Percentiles rank a stretch among this genome's conserved stretches.
These are phyloP conservation scores for Linnemannia schmuckeri DNA, from an alignment of 192 early-diverging fungal species.

Conservation along the genomic window DNA sequence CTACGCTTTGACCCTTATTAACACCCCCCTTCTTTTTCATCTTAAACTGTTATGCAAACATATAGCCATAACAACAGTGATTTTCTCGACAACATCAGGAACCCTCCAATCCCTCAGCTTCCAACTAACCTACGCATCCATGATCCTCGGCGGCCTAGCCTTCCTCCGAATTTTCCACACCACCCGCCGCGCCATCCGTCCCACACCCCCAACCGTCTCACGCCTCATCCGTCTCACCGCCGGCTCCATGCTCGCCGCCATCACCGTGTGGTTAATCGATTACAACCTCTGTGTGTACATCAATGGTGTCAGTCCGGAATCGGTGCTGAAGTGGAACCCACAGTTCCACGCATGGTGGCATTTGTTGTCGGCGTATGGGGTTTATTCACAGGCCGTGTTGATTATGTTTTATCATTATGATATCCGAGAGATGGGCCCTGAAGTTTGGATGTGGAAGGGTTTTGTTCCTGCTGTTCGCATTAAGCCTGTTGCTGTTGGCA, in stretches of 20 bases:
- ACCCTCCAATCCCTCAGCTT: conserved; percentile 13
- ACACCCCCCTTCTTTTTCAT: conserved; percentile 14
- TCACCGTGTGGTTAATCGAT: conserved; percentile 20
- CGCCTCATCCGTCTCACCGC: not conserved
- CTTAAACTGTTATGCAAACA: not conserved
- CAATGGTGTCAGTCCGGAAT: conserved; percentile 17
- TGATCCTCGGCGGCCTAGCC: not conserved
- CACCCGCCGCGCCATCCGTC: conserved; percentile 1
- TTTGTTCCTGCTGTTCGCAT: not conserved
- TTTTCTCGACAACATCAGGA: conserved; percentile 21
- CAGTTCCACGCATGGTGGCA: conserved; percentile 76
- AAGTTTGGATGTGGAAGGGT: not conserved
- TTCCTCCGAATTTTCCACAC: conserved; percentile 4
- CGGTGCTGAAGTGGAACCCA: conserved; percentile 42
- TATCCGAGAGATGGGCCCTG: not conserved
- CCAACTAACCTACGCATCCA: conserved; percentile 14
- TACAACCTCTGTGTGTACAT: conserved; percentile 24
- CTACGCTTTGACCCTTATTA: not conserved
- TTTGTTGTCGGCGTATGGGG: conserved; percentile 61
- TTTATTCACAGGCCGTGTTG: conserved; percentile 62
- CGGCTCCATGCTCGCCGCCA: not conserved
- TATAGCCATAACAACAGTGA: not conserved
- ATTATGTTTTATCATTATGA: conserved; percentile 53
- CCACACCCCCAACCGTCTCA: conserved; percentile 6
- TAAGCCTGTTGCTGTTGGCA: not conserved